Percentiles rank a stretch among this genome's conserved stretches.
Conservation (phyloP, 2,329 filamentous ascomycete genomes). For the Aspergillus sp. region DNA sequence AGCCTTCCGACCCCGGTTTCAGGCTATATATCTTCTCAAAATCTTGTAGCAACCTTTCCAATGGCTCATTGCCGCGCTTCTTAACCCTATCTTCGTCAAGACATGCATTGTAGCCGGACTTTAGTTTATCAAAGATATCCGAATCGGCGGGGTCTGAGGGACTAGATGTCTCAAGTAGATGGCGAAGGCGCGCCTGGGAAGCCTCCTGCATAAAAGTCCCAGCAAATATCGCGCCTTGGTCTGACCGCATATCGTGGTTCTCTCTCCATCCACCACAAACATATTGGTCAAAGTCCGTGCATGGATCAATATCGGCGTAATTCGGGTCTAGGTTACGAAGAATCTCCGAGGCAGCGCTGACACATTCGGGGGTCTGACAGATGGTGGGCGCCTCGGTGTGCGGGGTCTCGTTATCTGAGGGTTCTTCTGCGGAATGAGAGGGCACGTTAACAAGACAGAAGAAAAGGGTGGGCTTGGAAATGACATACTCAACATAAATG, state of each 20-base stretch:
- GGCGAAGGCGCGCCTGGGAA: conserved; percentile 58
- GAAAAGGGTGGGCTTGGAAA: neutral
- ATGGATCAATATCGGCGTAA: conserved; percentile 65
- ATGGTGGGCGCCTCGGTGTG: conserved; percentile 27
- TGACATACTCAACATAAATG: conserved; percentile 7
- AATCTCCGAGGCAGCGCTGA: conserved; percentile 63
- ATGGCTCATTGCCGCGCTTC: conserved; percentile 55
- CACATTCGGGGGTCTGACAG: conserved; percentile 61
- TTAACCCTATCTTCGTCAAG: conserved; percentile 61
- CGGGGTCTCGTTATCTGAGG: conserved; percentile 13
- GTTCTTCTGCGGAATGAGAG: conserved; percentile 6
- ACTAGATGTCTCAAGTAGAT: conserved; percentile 59
- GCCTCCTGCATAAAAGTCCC: conserved; percentile 62
- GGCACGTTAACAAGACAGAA: neutral
- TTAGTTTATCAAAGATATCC: conserved; percentile 65
- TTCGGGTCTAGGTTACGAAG: conserved; percentile 62
- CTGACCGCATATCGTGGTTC: conserved; percentile 63
- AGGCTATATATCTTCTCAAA: conserved; percentile 50
- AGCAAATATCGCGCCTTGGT: conserved; percentile 62
- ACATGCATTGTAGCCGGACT: conserved; percentile 65
- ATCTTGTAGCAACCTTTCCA: conserved; percentile 56
- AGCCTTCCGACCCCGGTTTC: conserved; percentile 23
- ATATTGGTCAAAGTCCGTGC: conserved; percentile 66
- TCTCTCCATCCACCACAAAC: conserved; percentile 68
- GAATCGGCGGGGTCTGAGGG: conserved; percentile 31